A percentile compares a stretch with the other conserved stretches of the same genome.
phyloP scores from a whole-genome alignment of 2,329 filamentous ascomycete genomes.

The Fusarium verticillioides region DNA sequence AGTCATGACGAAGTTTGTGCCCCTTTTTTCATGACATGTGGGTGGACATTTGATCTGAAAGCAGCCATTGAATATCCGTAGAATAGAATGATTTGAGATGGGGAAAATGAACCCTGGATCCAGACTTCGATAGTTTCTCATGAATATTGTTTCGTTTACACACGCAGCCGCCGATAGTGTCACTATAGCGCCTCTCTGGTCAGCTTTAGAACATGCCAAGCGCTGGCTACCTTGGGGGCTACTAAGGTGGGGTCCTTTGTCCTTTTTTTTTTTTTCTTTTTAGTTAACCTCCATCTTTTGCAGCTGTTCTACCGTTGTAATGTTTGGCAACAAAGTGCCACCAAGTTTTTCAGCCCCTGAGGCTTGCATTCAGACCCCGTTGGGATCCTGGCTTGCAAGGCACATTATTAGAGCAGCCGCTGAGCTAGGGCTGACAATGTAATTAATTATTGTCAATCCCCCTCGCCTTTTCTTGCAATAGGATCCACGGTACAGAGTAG shows the following conservation, averaged over 20 bases:
- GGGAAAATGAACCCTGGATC: conserved; percentile 16
- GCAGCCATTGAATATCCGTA: neutral
- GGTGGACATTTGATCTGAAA: neutral
- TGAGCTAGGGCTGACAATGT: neutral
- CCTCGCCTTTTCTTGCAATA: neutral
- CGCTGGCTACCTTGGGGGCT: neutral
- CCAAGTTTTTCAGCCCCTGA: conserved; percentile 18
- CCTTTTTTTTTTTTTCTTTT: neutral
- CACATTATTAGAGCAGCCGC: conserved; percentile 4
- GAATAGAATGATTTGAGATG: neutral
- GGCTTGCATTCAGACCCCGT: conserved; percentile 17
- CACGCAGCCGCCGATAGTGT: conserved; percentile 32
- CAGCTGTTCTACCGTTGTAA: neutral
- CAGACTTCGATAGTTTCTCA: conserved; percentile 34
- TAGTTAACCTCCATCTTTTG: neutral
- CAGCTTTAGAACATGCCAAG: conserved; percentile 12
- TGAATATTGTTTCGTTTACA: conserved; percentile 39
- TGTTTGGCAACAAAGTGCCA: neutral
- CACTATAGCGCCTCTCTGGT: conserved; percentile 10
- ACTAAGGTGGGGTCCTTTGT: neutral
- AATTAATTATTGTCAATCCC: conserved; percentile 14
- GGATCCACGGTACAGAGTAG: neutral
- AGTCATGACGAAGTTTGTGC: neutral
- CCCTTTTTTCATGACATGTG: neutral
- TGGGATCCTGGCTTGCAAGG: neutral